Evolutionary conservation across 2,329 filamentous ascomycete genomes (phyloP), one percentile per base, ranked within the genome.

Genomic region (Colletotrichum nymphaeae): DNA sequence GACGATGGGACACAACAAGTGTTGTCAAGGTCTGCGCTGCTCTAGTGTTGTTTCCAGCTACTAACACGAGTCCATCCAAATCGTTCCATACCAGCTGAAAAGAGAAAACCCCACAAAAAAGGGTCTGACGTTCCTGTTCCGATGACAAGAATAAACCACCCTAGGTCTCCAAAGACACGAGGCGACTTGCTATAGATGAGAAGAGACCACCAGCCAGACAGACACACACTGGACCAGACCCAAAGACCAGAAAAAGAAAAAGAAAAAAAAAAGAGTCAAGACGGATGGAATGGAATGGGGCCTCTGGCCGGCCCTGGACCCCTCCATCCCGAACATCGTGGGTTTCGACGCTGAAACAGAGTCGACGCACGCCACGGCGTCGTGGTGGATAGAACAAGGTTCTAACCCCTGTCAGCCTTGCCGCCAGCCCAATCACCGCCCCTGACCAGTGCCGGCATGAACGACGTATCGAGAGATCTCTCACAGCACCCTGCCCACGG

Each of bases 281-380:
- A 57, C 26, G 53, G 24, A 12, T 22, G 22, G 57, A 42, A 52
- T 57, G 32, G 49, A 49, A 42, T 42, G 37, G 37, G 37, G 14
- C 65, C 65, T 49, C 57, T 69, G 28, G 57, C 58, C 35, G 35
- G 59, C 46, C 70, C 53, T 46, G 42, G 55, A 55, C 46, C 70
- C 70, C 72, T 53, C 52, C 78, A 79, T 86, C 83, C 66, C 66
- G 81, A 81, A 88, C 86, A 78, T 78, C 78, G 81, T 79, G 77
- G 77, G 85, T 87, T 87, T 87, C 86, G 85, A 75, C 78, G 62
- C 64, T 83, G 83, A 86, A 84, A 87, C 85, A 78, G 75, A 75
- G 68, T 74, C 76, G 77, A 78, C 75, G 77, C 78, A 79, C 74
- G 72, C 75, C 73, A 73, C 71, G 64, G 67, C 76, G 67, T 72